phyloP scores from a whole-genome alignment of 2,329 filamentous ascomycete species.

The Venturia carpophila region DNA sequence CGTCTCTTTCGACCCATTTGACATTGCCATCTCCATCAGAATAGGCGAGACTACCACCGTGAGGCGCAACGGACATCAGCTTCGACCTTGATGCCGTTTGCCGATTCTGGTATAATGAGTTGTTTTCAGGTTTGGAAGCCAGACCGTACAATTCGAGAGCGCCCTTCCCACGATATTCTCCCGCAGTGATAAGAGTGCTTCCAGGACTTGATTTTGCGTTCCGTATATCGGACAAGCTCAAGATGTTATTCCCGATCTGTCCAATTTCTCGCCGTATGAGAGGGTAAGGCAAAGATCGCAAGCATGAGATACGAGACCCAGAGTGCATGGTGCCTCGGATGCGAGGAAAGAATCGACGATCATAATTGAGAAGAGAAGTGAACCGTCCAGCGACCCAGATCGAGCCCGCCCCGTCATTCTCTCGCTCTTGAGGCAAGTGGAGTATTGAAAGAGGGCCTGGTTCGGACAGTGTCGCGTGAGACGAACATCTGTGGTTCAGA shows the following conservation, averaged over 20 bases:
- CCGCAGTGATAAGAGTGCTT: conserved; percentile 69
- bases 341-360: conserved; percentile 74
- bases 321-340: conserved; percentile 75
- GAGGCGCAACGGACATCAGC: conserved; percentile 69
- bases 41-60: conserved; percentile 74
- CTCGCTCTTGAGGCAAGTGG: conserved; percentile 57
- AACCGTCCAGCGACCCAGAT: conserved; percentile 88
- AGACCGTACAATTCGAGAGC: conserved; percentile 80
- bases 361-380: conserved; percentile 80
- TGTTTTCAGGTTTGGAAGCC: conserved; percentile 29
- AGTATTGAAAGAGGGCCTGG: conserved; percentile 77
- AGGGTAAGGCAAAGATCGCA: conserved; percentile 61
- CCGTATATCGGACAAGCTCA: conserved; percentile 48
- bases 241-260: conserved; percentile 45
- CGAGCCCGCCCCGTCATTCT: conserved; percentile 43
- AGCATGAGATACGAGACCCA: conserved; percentile 67
- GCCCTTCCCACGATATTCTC: conserved; percentile 86
- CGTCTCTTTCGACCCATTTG: conserved; percentile 88
- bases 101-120: conserved; percentile 54
- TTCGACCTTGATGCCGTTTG: conserved; percentile 76
- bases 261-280: conserved; percentile 57
- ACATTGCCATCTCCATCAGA: conserved; percentile 77
- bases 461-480: conserved; percentile 66
- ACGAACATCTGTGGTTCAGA: not conserved
- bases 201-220: conserved; percentile 47